Conservation (phyloP, 352 stramenopile species). For the Globisporangium radiosum region DNA sequence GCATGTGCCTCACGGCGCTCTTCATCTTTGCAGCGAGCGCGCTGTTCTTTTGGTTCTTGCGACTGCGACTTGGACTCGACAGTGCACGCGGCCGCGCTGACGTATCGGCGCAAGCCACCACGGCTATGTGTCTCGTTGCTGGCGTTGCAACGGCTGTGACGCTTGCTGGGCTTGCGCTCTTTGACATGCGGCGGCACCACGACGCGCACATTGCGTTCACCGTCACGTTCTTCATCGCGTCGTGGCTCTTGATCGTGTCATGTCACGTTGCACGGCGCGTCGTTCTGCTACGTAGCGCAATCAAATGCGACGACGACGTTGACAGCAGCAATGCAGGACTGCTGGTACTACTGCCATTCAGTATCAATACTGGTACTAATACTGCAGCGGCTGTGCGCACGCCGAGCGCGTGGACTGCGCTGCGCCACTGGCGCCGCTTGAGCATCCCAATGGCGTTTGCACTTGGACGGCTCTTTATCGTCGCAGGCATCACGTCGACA, state of each 20-base stretch:
- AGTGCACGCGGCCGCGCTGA: slow-evolving; percentile 1
- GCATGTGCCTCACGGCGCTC: slow-evolving; percentile 75
- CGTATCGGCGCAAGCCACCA: slow-evolving; percentile 1
- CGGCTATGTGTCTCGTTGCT: slow-evolving; percentile 18
- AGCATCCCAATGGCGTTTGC: slow-evolving; percentile 43
- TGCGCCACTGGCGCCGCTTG: slow-evolving; percentile 48
- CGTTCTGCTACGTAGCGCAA: slow-evolving; percentile 20
- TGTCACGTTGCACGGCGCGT: slow-evolving; percentile 39
- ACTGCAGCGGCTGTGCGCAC: not conserved
- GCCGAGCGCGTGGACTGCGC: slow-evolving; percentile 20
- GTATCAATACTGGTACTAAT: not conserved
- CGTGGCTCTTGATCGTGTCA: slow-evolving; percentile 61
- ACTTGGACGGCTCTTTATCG: slow-evolving; percentile 42
- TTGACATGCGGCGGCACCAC: slow-evolving; percentile 74
- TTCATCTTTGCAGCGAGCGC: slow-evolving; percentile 51
- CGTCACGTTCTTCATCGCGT: slow-evolving; percentile 65
- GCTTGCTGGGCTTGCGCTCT: slow-evolving; percentile 58
- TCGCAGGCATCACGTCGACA: slow-evolving; percentile 44
- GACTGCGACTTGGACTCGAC: slow-evolving; percentile 25
- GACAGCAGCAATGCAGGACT: slow-evolving; percentile 11
- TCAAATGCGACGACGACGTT: too few species aligned
- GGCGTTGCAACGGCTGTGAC: slow-evolving; percentile 32
- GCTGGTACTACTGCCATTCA: too few species aligned
- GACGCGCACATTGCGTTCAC: slow-evolving; percentile 68
- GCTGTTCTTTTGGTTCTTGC: slow-evolving; percentile 72